Percentiles rank a stretch among this genome's conserved stretches.
Conservation (phyloP, 2,329 filamentous ascomycete genomes). For the Colletotrichum sp. region DNA sequence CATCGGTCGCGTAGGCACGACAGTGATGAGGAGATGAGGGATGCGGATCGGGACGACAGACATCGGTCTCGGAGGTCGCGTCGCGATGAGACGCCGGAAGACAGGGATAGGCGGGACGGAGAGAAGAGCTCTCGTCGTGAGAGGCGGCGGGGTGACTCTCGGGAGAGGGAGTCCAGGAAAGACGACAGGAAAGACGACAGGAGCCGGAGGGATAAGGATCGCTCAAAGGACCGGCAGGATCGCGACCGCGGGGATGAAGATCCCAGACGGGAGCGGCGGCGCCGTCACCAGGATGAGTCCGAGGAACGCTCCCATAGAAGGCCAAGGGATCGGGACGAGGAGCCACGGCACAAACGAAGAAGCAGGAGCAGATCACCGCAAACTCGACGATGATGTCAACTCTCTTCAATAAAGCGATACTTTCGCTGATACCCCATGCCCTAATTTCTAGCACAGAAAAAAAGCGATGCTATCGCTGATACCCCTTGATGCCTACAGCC, state of each 20-base stretch:
- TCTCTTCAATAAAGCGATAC: background rate
- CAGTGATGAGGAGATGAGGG: slow-evolving; percentile 29
- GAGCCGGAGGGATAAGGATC: slow-evolving; percentile 29
- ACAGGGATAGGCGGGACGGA: slow-evolving; percentile 27
- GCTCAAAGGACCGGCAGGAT: slow-evolving; percentile 23
- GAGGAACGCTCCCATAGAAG: slow-evolving; percentile 26
- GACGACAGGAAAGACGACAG: slow-evolving; percentile 17
- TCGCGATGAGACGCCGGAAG: slow-evolving; percentile 39
- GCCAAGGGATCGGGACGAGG: slow-evolving; percentile 24
- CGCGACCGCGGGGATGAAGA: slow-evolving; percentile 27
- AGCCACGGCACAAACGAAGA: slow-evolving; percentile 13
- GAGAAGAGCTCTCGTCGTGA: slow-evolving; percentile 29
- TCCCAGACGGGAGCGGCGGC: slow-evolving; percentile 28
- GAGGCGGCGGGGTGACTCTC: slow-evolving; percentile 28
- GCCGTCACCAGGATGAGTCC: slow-evolving; percentile 31
- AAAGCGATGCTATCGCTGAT: background rate
- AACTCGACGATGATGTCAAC: background rate
- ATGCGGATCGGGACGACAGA: slow-evolving; percentile 33
- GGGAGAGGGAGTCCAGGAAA: slow-evolving; percentile 33
- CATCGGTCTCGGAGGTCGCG: slow-evolving; percentile 35
- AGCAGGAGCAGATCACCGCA: slow-evolving; percentile 23
- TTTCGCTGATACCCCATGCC: slow-evolving; percentile 5
- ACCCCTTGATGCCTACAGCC: background rate
- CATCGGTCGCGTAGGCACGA: slow-evolving; percentile 44
- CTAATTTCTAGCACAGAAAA: background rate